These are phyloP conservation scores for Phyllosticta citrichinensis DNA, from an alignment of 2,329 filamentous ascomycete genomes.

Conservation along the genomic window DNA sequence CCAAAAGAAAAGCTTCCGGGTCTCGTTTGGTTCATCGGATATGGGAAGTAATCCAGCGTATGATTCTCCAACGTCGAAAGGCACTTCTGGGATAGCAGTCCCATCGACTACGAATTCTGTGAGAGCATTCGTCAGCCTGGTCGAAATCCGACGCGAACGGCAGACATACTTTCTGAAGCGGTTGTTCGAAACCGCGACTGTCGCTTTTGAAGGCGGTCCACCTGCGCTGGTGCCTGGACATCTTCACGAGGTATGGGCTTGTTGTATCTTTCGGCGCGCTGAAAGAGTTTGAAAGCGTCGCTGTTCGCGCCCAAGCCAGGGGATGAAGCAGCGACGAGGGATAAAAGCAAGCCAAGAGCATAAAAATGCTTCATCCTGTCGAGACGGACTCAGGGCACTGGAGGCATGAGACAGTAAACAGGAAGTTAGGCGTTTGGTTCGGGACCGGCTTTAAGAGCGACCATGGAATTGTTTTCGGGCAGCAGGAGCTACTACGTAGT, in stretches of 20 bases:
- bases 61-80: conserved; percentile 57
- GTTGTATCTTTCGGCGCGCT: not conserved
- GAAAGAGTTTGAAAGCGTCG: not conserved
- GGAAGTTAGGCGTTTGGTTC: not conserved
- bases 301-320: not conserved
- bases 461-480: not conserved
- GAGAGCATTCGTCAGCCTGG: conserved; percentile 10
- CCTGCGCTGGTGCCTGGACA: not conserved
- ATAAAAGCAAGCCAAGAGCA: not conserved
- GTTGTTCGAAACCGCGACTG: conserved; percentile 23
- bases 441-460: not conserved
- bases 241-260: not conserved
- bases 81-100: conserved; percentile 53
- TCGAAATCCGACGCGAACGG: not conserved
- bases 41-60: conserved; percentile 56
- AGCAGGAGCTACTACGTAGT: not conserved
- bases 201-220: conserved; percentile 22
- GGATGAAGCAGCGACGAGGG: not conserved
- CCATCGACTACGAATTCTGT: conserved; percentile 57
- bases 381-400: not conserved
- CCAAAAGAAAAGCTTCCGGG: conserved; percentile 50
- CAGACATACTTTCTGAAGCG: conserved; percentile 23
- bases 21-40: conserved; percentile 38
- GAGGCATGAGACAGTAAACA: not conserved
- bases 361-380: not conserved